These are phyloP conservation scores for Lipomyces anomalus DNA, from an alignment of 805 yeast species.

Conservation along the genomic window DNA sequence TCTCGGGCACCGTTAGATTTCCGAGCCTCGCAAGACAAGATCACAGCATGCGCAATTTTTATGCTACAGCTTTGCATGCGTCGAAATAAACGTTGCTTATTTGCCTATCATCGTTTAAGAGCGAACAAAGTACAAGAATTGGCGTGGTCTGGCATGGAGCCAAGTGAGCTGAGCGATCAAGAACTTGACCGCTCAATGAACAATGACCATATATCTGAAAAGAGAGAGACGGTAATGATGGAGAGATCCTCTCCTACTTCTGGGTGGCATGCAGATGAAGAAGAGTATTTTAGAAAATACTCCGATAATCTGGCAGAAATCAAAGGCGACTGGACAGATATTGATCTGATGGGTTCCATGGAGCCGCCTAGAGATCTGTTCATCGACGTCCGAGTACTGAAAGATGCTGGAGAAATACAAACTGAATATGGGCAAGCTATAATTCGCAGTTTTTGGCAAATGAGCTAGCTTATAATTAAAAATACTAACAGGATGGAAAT, in stretches of 20 bases:
- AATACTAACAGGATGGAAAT: constrained; percentile 3
- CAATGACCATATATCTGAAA: constrained; percentile 35
- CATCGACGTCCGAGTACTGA: constrained; percentile 86
- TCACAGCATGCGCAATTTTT: constrained; percentile 39
- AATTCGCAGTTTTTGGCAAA: background rate
- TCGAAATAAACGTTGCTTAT: constrained; percentile 80
- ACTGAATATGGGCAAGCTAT: constrained; percentile 76
- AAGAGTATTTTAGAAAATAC: constrained; percentile 67
- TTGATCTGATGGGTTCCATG: constrained; percentile 83
- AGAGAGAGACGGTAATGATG: constrained; percentile 1
- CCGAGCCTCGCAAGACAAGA: constrained; percentile 30
- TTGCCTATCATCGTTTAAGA: constrained; percentile 75
- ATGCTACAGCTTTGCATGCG: constrained; percentile 73
- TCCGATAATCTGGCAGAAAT: constrained; percentile 65
- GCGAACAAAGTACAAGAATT: constrained; percentile 51
- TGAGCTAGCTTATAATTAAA: background rate
- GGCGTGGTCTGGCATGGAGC: constrained; percentile 26
- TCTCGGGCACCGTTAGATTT: constrained; percentile 21
- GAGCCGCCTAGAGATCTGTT: constrained; percentile 89
- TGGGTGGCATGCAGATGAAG: constrained; percentile 64
- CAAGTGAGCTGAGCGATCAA: constrained; percentile 25
- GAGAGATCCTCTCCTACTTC: constrained; percentile 25
- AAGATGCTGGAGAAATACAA: constrained; percentile 94
- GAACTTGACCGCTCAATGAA: too few relatives aligned
- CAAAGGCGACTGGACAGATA: constrained; percentile 72